These are phyloP conservation scores for Microsporum canis DNA, from an alignment of 2,329 filamentous ascomycete genomes.

Conservation along the genomic window DNA sequence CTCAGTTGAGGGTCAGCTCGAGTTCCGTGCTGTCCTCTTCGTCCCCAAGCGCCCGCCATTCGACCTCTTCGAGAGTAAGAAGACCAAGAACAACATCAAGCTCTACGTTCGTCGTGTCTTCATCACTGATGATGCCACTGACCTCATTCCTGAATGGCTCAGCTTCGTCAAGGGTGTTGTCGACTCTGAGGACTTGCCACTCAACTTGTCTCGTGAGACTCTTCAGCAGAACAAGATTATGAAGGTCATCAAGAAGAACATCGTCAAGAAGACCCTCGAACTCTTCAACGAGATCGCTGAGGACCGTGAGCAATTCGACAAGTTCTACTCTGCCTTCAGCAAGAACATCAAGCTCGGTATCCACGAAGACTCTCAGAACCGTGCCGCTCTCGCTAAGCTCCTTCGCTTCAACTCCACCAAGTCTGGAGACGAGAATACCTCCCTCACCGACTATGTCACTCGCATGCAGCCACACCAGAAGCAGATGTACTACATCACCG, in stretches of 20 bases:
- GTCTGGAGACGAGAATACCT: constrained; percentile 91
- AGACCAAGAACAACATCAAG: constrained; percentile 99
- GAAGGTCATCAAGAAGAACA: constrained; percentile 99
- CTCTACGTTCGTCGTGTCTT: constrained; percentile 99
- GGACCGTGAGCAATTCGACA: constrained; percentile 99
- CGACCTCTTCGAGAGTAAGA: constrained; percentile 99
- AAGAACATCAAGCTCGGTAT: constrained; percentile 99
- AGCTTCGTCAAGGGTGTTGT: constrained; percentile 99
- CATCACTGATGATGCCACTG: constrained; percentile 98
- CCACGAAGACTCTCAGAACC: constrained; percentile 99
- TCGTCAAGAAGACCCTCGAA: constrained; percentile 99
- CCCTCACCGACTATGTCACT: constrained; percentile 92
- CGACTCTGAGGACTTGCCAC: constrained; percentile 97
- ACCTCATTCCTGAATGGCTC: constrained; percentile 98
- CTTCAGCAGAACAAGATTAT: constrained; percentile 99
- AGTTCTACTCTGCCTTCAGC: constrained; percentile 98
- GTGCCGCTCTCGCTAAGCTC: constrained; percentile 83
- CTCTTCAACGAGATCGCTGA: constrained; percentile 98
- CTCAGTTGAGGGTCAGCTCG: constrained; percentile 99
- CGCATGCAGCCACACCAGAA: constrained; percentile 99
- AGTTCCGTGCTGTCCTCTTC: constrained; percentile 99
- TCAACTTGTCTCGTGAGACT: constrained; percentile 99
- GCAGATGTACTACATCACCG: constrained; percentile 99
- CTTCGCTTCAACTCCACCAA: constrained; percentile 99
- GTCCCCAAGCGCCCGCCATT: constrained; percentile 99